Percentiles rank a stretch among this genome's conserved stretches.
Evolutionary conservation across 148 eudicot species (phyloP).

Genomic region (Suaeda aralocaspica): DNA sequence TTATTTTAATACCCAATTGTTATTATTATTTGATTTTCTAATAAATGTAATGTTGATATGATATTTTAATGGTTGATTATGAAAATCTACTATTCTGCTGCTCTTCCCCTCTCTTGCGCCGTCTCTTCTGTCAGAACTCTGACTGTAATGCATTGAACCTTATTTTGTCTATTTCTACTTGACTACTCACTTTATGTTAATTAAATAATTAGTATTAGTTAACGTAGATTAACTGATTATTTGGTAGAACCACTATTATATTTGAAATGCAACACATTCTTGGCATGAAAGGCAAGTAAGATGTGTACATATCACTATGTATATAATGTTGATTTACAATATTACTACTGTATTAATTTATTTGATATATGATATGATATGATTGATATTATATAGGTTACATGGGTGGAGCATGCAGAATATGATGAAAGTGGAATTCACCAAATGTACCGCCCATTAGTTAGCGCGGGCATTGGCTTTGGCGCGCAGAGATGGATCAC

Average conservation of each 20-base stretch:
- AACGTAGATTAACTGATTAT: too few relatives aligned
- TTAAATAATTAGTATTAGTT: too few relatives aligned
- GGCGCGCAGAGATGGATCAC: constrained; percentile 96
- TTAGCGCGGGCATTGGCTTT: constrained; percentile 83
- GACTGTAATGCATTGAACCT: constrained; percentile 22
- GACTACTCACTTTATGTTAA: too few relatives aligned
- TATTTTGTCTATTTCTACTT: constrained; percentile 20
- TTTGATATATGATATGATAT: too few relatives aligned
- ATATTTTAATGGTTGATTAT: constrained; percentile 13
- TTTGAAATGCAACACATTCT: too few relatives aligned
- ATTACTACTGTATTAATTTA: too few relatives aligned
- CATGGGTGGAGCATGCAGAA: constrained; percentile 93
- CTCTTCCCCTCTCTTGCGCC: constrained; percentile 21
- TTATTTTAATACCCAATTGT: constrained; percentile 15
- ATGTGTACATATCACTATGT: too few relatives aligned
- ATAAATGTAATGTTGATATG: constrained; percentile 14
- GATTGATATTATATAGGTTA: constrained; percentile 44
- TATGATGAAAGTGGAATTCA: constrained; percentile 75
- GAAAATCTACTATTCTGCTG: constrained; percentile 14
- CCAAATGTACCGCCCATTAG: constrained; percentile 72
- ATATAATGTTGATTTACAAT: too few relatives aligned
- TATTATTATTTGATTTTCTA: constrained; percentile 18
- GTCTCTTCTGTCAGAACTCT: constrained; percentile 31
- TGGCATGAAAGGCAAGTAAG: too few relatives aligned
- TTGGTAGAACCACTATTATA: too few relatives aligned